A percentile compares a stretch with the other conserved stretches of the same genome.
Evolutionary conservation across 768 basidiomycete genomes (phyloP).

Genomic region (Boletus sp.): DNA sequence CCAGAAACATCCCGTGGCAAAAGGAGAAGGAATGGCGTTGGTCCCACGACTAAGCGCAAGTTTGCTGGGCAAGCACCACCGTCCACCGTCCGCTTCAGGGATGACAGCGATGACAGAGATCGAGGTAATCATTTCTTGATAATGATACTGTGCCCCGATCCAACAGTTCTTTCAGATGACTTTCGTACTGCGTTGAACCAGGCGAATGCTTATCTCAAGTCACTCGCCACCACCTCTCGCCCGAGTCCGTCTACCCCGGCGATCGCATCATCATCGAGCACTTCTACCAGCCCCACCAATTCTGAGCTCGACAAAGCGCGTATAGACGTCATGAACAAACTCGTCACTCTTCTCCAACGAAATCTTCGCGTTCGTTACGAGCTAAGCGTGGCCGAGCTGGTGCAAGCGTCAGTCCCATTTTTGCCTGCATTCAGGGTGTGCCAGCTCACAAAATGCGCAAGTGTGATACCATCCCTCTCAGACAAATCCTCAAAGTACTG

Average conservation of each 20-base stretch:
- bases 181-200: slow-evolving; percentile 70
- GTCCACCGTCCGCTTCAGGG: slow-evolving; percentile 27
- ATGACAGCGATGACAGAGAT: slow-evolving; percentile 36
- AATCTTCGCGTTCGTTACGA: slow-evolving; percentile 78
- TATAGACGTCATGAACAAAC: slow-evolving; percentile 60
- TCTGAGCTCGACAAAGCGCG: slow-evolving; percentile 52
- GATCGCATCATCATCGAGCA: slow-evolving; percentile 40
- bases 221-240: slow-evolving; percentile 48
- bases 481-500: slow-evolving; percentile 71
- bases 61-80: slow-evolving; percentile 35
- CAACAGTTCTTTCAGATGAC: slow-evolving; percentile 49
- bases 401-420: slow-evolving; percentile 62
- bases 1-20: slow-evolving; percentile 31
- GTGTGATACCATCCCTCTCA: slow-evolving; percentile 75
- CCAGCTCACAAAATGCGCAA: slow-evolving; percentile 34
- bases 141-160: background rate
- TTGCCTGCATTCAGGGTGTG: background rate
- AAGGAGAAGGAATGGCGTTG: slow-evolving; percentile 30
- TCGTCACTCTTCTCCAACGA: slow-evolving; percentile 65
- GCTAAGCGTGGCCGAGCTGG: slow-evolving; percentile 62
- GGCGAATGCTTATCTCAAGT: slow-evolving; percentile 57
- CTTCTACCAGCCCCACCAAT: slow-evolving; percentile 32
- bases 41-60: slow-evolving; percentile 30
- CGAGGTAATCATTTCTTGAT: slow-evolving; percentile 26
- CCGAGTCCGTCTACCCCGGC: slow-evolving; percentile 33